These are phyloP conservation scores for Alternaria sp. DNA, from an alignment of 2,329 filamentous ascomycete genomes.

Conservation along the genomic window DNA sequence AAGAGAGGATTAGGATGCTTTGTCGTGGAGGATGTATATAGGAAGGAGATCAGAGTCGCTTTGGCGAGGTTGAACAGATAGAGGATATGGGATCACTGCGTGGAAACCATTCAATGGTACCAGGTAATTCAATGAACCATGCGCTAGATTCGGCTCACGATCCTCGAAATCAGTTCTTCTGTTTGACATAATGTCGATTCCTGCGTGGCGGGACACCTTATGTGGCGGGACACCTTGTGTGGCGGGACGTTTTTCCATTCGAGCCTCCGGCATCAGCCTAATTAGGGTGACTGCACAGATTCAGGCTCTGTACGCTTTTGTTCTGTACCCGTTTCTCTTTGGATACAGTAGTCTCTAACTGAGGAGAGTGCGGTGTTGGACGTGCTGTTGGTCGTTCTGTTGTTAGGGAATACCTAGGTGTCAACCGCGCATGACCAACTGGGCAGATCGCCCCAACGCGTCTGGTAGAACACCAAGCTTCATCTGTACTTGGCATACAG, in stretches of 20 bases:
- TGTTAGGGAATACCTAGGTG: too few species aligned
- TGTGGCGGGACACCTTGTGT: too few species aligned
- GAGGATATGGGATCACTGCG: background rate
- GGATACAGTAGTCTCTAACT: fast-evolving
- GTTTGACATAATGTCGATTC: too few species aligned
- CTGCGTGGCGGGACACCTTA: too few species aligned
- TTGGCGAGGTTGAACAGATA: slow-evolving; percentile 2
- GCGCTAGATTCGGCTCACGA: fast-evolving
- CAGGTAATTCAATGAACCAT: fast-evolving
- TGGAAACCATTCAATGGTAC: background rate
- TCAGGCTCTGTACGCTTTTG: fast-evolving
- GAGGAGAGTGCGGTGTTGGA: too few species aligned
- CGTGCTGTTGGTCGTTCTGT: too few species aligned
- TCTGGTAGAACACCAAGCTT: too few species aligned
- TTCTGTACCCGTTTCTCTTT: fast-evolving
- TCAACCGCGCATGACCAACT: too few species aligned
- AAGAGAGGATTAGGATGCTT: background rate
- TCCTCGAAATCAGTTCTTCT: fast-evolving
- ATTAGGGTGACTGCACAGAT: fast-evolving
- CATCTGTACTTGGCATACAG: too few species aligned
- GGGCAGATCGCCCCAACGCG: too few species aligned
- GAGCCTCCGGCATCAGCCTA: too few species aligned
- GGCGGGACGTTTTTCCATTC: fast-evolving
- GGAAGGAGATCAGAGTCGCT: slow-evolving; percentile 11
- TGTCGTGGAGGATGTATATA: slow-evolving; percentile 10